Base-by-base conservation (phyloP, 2,329 filamentous ascomycete genomes). In the Colletotrichum sp. region DNA sequence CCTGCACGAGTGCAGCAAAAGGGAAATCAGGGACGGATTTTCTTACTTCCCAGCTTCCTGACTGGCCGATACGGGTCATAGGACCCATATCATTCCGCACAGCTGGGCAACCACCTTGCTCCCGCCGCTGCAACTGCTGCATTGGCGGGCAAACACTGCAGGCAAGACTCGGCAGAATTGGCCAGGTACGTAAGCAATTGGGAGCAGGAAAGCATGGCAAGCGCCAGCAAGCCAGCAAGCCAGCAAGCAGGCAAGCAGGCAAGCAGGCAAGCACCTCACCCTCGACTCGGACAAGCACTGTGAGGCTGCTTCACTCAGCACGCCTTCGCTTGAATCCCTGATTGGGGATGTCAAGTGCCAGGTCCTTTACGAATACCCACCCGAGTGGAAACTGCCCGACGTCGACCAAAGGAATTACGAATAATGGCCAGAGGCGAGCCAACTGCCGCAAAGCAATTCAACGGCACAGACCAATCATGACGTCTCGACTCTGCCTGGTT, bases 341-440 rank as follows among this genome's bases (percentile, higher is more conserved):
- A 34, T 52, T 48, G 36, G 55, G 36, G 26, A 18, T 38, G n/a
- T 32, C 30, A 24, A 48, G 8, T 65, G 69, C 69, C 73, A 72
- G 67, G 69, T 67, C 63, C 30, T 62, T 28, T 36, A 36, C 14
- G 24, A 55, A 52, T 30, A 26, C n/a, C 72, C 72, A 72, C 73
- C 56, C 48, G 24, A 61, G 69, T 74, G 72, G 72, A 74, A 74
- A 74, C 72, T 74, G 72, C 34, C 55, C 73, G 73, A 52, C 73
- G 69, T 72, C 56, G 58, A 58, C 43, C 38, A 67, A 30, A 38
- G 56, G 36, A 71, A 75, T 75, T 75, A 72, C 73, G 69, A 68
- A 75, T 68, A 72, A 73, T 75, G 73, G 69, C 73, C 73, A 75
- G 63, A 75, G 43, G 62, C 55, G 30, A n/a, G 12, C 32, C 24